phyloP scores from a whole-genome alignment of 2,329 filamentous ascomycete species.

The Claviceps quebecensis region DNA sequence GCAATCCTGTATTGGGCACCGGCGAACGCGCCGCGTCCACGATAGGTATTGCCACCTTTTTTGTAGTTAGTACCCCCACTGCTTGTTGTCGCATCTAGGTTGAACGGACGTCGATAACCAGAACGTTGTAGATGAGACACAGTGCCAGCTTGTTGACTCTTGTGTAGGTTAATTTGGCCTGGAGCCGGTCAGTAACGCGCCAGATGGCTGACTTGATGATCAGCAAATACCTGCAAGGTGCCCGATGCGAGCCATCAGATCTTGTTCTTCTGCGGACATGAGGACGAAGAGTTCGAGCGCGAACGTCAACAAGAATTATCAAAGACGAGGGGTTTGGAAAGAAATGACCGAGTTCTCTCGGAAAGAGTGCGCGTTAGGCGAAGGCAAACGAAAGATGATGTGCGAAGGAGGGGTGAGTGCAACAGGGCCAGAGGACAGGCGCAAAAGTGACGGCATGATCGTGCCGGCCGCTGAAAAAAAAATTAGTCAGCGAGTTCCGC shows the following conservation, averaged over 20 bases:
- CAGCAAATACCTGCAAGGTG: constrained; percentile 31
- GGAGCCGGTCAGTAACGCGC: constrained; percentile 12
- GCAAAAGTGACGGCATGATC: neutral
- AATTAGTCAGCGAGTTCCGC: neutral
- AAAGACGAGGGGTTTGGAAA: neutral
- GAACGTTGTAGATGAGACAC: constrained; percentile 14
- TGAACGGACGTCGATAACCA: constrained; percentile 23
- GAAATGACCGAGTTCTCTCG: neutral
- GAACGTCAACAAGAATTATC: neutral
- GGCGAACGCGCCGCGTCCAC: constrained; percentile 17
- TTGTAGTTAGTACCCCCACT: constrained; percentile 2
- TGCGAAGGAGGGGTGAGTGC: neutral
- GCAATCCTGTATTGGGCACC: constrained; percentile 21
- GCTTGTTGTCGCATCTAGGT: neutral
- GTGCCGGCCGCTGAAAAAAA: neutral
- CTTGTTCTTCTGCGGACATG: constrained; percentile 37
- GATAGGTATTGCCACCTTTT: constrained; percentile 6
- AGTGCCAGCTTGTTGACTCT: constrained; percentile 42
- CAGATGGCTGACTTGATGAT: neutral
- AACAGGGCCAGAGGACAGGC: neutral
- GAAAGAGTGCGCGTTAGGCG: neutral
- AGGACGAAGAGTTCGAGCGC: neutral
- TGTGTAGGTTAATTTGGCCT: constrained; percentile 73
- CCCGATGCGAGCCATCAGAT: constrained; percentile 39
- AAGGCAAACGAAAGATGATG: neutral